phyloP scores from a whole-genome alignment of 1,284 basidiomycete genomes.

The Waitea zeae region DNA sequence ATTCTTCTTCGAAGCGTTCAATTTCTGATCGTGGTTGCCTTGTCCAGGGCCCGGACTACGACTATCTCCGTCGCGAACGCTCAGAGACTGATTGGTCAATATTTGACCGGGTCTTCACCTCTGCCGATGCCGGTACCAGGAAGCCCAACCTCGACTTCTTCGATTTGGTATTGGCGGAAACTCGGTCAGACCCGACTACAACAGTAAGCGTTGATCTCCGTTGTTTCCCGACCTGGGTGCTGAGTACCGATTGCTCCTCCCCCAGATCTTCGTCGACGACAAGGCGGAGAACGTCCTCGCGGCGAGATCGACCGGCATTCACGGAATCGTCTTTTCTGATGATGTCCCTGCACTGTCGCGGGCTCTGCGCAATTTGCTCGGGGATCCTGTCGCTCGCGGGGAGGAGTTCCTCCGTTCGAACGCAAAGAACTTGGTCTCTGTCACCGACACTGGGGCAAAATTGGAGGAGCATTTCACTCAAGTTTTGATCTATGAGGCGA shows the following conservation, averaged over 20 bases:
- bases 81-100: slow-evolving; percentile 28
- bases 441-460: slow-evolving; percentile 22
- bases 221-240: too few relatives aligned
- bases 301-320: slow-evolving; percentile 35
- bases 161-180: slow-evolving; percentile 24
- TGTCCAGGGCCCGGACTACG: slow-evolving; percentile 35
- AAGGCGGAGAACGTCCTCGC: slow-evolving; percentile 40
- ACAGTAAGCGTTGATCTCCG: too few relatives aligned
- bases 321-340: slow-evolving; percentile 35
- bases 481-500: slow-evolving; percentile 37
- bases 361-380: slow-evolving; percentile 25
- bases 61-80: slow-evolving; percentile 21
- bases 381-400: slow-evolving; percentile 26
- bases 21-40: too few relatives aligned
- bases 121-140: slow-evolving; percentile 27
- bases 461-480: slow-evolving; percentile 37
- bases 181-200: slow-evolving; percentile 26
- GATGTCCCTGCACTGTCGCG: slow-evolving; percentile 22
- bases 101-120: slow-evolving; percentile 36
- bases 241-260: too few relatives aligned
- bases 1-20: too few relatives aligned
- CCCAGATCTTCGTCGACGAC: slow-evolving; percentile 38
- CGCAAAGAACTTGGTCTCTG: slow-evolving; percentile 23
- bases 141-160: slow-evolving; percentile 40
- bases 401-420: slow-evolving; percentile 20